A percentile compares a stretch with the other conserved stretches of the same genome.
These are phyloP conservation scores for Truncatella angustata DNA, from an alignment of 2,329 filamentous ascomycete genomes.

Conservation along the genomic window DNA sequence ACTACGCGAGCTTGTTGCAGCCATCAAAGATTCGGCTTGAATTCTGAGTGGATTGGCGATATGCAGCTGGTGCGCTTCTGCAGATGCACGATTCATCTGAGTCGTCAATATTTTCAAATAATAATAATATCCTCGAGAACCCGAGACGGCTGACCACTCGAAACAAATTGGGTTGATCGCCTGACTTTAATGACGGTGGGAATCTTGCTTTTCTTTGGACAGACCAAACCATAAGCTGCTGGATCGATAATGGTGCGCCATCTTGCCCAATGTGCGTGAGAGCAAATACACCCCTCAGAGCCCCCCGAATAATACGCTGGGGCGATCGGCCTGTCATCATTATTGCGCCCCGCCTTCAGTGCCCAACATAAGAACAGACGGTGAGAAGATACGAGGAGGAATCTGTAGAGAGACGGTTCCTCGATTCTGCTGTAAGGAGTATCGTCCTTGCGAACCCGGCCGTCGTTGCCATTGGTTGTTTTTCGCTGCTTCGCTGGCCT, in stretches of 20 bases:
- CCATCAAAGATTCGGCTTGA: slow-evolving; percentile 26
- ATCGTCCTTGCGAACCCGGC: slow-evolving; percentile 14
- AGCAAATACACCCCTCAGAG: too few species aligned
- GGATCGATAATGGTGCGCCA: not conserved
- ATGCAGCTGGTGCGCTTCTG: slow-evolving; percentile 28
- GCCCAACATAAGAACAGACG: not conserved
- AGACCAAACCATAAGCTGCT: not conserved
- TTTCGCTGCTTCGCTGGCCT: slow-evolving; percentile 22
- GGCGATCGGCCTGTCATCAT: not conserved
- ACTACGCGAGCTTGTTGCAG: slow-evolving; percentile 29
- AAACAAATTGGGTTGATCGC: slow-evolving; percentile 28
- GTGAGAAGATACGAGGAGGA: not conserved
- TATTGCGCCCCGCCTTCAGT: not conserved
- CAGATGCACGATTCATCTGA: slow-evolving; percentile 27
- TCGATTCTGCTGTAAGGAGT: slow-evolving; percentile 10
- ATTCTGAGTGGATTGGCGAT: slow-evolving; percentile 27
- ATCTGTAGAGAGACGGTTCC: not conserved
- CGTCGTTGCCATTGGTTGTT: slow-evolving; percentile 22
- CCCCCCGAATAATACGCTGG: too few species aligned
- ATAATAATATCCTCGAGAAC: slow-evolving; percentile 25
- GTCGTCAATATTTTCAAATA: slow-evolving; percentile 16
- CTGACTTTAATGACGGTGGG: slow-evolving; percentile 26
- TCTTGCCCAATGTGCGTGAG: not conserved
- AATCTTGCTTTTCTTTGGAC: slow-evolving; percentile 16
- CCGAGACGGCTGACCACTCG: slow-evolving; percentile 30